Base-by-base conservation (phyloP, 176 grass and related monocot genomes). In the Secale cereale region DNA sequence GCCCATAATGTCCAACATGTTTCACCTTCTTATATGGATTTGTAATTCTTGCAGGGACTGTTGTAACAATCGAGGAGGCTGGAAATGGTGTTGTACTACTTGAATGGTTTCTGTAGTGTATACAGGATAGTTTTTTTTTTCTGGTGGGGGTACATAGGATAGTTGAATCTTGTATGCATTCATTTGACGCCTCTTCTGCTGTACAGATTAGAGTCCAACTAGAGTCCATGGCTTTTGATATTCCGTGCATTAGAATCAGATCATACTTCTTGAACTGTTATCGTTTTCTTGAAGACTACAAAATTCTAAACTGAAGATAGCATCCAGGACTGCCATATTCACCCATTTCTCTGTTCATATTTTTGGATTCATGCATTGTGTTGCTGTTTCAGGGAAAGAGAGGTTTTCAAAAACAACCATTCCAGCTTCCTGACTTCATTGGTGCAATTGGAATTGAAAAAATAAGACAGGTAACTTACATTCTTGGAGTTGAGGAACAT, bases 361-460 rank as follows among this genome's bases (percentile, higher is more conserved):
- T 56, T 20, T 56, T 56, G 50, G 59, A 36, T 65, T 54, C 57
- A 28, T 92, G 36, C 17, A 25, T 52, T 2, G 32, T 82, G 29
- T 80, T 83, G 27, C 71, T 81, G 61, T 98, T 87, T 30, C 83
- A 95, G 93, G 96, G 93, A 5, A 98, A 95, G 64, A 87, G 93
- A 84, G 96, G 93, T 86, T 94, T 98, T 31, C 91, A 94, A 84
- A 98, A 98, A 60, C 91, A 95, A 33, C 96, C 91, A 64, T 95
- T 98, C 81, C 91, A 98, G 32, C 91, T 98, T 78, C 96, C 96
- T 68, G 93, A 98, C 48, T 95, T 98, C 45, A 98, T 98, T 87
- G 96, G 91, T 62, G 96, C 96, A 81, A 98, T 93, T 78, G 96
- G 93, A 83, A 98, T 98, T 81, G 96, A 98, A 78, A 98, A 98